Conservation (phyloP, 2,329 filamentous ascomycete species). For the Scedosporium minutisporum region DNA sequence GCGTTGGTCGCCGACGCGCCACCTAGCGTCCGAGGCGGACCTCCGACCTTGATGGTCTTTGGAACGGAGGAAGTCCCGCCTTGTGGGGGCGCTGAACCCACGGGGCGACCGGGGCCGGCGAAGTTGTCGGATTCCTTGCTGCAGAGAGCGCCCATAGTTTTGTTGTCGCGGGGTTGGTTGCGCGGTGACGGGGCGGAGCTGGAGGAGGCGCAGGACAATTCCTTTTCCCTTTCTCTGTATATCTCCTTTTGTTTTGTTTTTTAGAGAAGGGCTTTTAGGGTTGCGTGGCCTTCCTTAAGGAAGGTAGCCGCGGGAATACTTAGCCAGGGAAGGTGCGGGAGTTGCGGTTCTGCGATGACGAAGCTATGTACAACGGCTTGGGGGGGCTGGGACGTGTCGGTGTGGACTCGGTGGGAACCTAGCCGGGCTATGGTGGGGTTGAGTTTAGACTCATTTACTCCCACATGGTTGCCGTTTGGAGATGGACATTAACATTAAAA, state of each 20-base stretch:
- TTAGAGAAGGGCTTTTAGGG: no score
- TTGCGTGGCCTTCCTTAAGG: background rate
- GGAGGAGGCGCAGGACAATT: background rate
- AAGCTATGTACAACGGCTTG: background rate
- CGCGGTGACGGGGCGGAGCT: background rate
- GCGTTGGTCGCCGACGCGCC: slow-evolving; percentile 18
- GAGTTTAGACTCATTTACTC: background rate
- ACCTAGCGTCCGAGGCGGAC: slow-evolving; percentile 55
- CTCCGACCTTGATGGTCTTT: slow-evolving; percentile 35
- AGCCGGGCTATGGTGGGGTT: background rate
- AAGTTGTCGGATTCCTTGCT: slow-evolving; percentile 65
- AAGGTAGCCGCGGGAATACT: background rate
- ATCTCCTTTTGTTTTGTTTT: no score
- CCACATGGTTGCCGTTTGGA: no score
- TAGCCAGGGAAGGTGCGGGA: background rate
- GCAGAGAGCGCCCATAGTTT: slow-evolving; percentile 75
- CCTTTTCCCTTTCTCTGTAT: no score
- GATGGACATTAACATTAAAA: no score
- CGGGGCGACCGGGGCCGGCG: slow-evolving; percentile 59
- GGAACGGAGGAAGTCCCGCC: slow-evolving; percentile 39
- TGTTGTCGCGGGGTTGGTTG: background rate
- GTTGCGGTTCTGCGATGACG: background rate
- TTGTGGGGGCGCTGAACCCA: slow-evolving; percentile 44
- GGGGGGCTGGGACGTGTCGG: background rate
- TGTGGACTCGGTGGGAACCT: background rate